Base-by-base conservation (phyloP, 2,329 filamentous ascomycete species). In the Hymenoscyphus infarciens region DNA sequence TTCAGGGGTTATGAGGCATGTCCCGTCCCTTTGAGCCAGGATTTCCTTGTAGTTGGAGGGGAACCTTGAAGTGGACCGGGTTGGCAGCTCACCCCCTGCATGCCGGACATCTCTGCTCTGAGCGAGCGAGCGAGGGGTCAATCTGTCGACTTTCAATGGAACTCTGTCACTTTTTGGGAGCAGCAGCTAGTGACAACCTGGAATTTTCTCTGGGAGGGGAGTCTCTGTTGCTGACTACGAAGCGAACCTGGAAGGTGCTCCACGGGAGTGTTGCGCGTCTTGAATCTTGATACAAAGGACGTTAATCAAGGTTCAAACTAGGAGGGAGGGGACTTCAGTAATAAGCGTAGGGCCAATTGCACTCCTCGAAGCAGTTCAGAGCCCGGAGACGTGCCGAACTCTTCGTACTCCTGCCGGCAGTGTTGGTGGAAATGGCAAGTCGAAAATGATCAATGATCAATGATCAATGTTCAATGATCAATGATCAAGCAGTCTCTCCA, bases 61-160 rank as follows among this genome's bases (percentile, higher is more conserved):
- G 35, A 38, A 38, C 35, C 35, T 38, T 38, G 35, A 52, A 52
- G 45, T 52, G 45, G 45, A 22, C 19, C 8, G 19, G 19, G 45
- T 52, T 10, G 19, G 19, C n/a, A 45, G 39, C 22, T 22, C 5
- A 8, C 39, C 45, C 45, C 45, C 45, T 52, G 45, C 19, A 22
- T 52, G 45, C 45, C 45, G 45, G 45, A 52, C 45, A 13, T 22
- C 45, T 52, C 45, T 52, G 19, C 22, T 52, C 45, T 52, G 45
- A 19, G 45, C 45, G 45, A 19, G 45, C 45, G 45, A 25, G 19
- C 45, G 45, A 52, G 45, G 45, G 45, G 45, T 52, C 45, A 11
- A 52, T 25, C 45, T 52, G 45, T 52, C 45, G 45, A 52, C 45
- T 25, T 52, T 52, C 45, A 38, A n/a, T n/a, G n/a, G n/a, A 38